Conservation (phyloP, 805 yeast species). For the Isabelozyma rhagii region DNA sequence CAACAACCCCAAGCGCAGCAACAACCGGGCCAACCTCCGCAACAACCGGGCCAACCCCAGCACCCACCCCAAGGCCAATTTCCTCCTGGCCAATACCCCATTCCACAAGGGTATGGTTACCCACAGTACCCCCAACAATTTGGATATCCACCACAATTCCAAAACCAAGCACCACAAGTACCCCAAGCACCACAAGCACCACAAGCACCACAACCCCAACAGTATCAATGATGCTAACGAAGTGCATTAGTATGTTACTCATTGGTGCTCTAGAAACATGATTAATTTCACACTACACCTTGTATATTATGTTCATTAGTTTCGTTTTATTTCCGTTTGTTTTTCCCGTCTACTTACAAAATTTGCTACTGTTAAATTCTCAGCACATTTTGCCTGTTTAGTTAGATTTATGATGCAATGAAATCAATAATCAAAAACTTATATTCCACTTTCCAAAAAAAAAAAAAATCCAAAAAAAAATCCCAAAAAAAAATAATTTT, state of each 20-base stretch:
- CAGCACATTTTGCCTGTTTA: background rate
- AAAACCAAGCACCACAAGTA: conserved; percentile 14
- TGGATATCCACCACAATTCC: conserved; percentile 10
- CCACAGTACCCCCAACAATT: conserved; percentile 12
- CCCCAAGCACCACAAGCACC: background rate
- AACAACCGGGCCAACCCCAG: conserved; percentile 1
- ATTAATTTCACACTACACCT: background rate
- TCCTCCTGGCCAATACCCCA: conserved; percentile 12
- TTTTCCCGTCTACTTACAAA: background rate
- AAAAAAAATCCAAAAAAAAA: background rate
- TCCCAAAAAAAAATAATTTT: background rate
- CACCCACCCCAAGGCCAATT: conserved; percentile 14
- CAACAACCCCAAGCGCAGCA: conserved; percentile 1
- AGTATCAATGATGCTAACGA: background rate
- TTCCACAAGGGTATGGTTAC: conserved; percentile 19
- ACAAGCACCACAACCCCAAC: conserved; percentile 4
- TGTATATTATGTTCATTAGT: background rate
- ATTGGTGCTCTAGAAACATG: background rate
- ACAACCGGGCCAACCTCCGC: background rate
- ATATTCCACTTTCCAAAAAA: background rate
- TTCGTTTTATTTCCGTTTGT: background rate
- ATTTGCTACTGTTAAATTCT: background rate
- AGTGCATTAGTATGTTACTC: too few relatives aligned
- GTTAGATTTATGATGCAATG: background rate
- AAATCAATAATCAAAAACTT: background rate